A percentile compares a stretch with the other conserved stretches of the same genome.
Conservation (phyloP, 192 early-diverging fungal genomes). For the Coemansia sp. region DNA sequence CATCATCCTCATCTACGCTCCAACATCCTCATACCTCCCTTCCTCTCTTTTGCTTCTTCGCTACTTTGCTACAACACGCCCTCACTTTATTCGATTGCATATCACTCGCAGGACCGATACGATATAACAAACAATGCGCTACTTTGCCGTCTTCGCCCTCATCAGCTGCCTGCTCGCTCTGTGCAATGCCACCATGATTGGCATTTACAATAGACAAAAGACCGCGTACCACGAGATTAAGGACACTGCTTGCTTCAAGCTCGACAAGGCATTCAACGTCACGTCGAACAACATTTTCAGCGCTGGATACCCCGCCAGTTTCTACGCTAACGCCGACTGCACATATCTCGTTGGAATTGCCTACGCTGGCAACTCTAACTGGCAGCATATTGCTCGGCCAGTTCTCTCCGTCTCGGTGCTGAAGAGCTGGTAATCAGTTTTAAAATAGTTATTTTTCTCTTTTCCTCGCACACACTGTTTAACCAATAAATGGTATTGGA, state of each 20-base stretch:
- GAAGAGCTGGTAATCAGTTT: not conserved
- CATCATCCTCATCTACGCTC: not conserved
- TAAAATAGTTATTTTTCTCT: not conserved
- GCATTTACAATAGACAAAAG: not conserved
- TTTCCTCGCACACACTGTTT: too few species aligned
- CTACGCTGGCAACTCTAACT: not conserved
- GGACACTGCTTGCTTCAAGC: not conserved
- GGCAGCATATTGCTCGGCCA: not conserved
- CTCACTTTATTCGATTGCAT: not conserved
- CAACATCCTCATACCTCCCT: not conserved
- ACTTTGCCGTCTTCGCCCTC: not conserved
- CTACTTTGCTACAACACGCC: not conserved
- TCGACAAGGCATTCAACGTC: not conserved
- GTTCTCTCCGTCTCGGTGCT: not conserved
- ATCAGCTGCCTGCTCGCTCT: not conserved
- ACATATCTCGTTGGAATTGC: not conserved
- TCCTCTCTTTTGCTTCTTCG: not conserved
- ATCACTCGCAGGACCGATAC: not conserved
- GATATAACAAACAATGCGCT: not conserved
- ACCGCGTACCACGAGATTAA: not conserved
- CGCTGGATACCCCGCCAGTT: not conserved
- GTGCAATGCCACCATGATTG: not conserved
- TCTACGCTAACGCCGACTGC: slow-evolving; percentile 1
- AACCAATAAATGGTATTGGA: not conserved
- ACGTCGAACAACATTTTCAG: not conserved